These are phyloP conservation scores for Cladosporium austrohemisphaericum DNA, from an alignment of 2,329 filamentous ascomycete species.

Conservation along the genomic window DNA sequence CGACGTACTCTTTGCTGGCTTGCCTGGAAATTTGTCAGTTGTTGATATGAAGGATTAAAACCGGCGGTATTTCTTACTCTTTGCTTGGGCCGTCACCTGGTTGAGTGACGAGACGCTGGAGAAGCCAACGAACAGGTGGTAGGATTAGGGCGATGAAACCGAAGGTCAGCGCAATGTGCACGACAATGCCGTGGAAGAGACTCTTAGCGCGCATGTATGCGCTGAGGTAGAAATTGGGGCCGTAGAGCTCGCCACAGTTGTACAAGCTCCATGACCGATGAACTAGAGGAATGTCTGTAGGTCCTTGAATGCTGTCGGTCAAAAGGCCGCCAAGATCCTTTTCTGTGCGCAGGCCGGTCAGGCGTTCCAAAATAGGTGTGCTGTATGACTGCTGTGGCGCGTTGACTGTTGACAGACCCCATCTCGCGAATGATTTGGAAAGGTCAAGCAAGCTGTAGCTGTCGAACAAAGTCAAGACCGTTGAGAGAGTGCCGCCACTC, in stretches of 20 bases:
- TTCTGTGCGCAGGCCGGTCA: conserved; percentile 52
- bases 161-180: conserved; percentile 49
- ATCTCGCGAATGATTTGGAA: conserved; percentile 47
- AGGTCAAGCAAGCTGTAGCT: conserved; percentile 47
- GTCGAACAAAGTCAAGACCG: conserved; percentile 57
- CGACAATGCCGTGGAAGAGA: conserved; percentile 43
- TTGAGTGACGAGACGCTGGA: conserved; percentile 46
- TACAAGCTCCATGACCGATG: conserved; percentile 59
- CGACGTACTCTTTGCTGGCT: conserved; percentile 56
- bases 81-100: conserved; percentile 49
- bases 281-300: conserved; percentile 54
- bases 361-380: conserved; percentile 35
- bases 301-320: conserved; percentile 51
- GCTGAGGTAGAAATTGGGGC: conserved; percentile 54
- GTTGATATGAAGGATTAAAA: conserved; percentile 22
- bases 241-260: conserved; percentile 51
- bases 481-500: conserved; percentile 61
- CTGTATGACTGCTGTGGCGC: conserved; percentile 31
- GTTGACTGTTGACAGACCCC: conserved; percentile 47
- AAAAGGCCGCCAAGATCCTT: conserved; percentile 54
- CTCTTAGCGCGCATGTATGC: conserved; percentile 54
- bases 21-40: conserved; percentile 39
- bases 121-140: conserved; percentile 51
- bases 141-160: conserved; percentile 46
- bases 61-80: conserved; percentile 36